Evolutionary conservation across 2,329 filamentous ascomycete species (phyloP), one percentile per base, ranked within the genome.

Genomic region (Fusarium clavum): DNA sequence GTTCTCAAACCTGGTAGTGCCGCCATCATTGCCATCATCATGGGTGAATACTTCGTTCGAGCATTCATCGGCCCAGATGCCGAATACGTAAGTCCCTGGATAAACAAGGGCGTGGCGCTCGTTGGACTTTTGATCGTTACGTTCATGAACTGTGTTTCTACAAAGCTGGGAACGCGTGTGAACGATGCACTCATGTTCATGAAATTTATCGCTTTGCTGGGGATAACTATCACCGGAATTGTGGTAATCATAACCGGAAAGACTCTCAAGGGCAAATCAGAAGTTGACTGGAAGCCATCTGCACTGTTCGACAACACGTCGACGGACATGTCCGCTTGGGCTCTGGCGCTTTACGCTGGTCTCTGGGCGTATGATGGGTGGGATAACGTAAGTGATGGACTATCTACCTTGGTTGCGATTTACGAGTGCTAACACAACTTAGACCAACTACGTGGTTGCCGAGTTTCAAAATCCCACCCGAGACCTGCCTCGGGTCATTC

Each of bases 331-430:
- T 97, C 92, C 48, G 91, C 90, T 72, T 98, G 94, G 92, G 96
- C 96, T 5, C 92, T 99, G 48, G 96, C 96, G 0, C 82, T 99
- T 48, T 99, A 99, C 79, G 95, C 94, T 18, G 96, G 96, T 11
- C 86, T 99, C 8, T 99, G 96, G 96, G 96, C 96, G 1, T 99
- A 96, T 81, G 96, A 99, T 78, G 96, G 96, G 30, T 99, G 96
- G 96, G 96, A 99, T 78, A 99, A 99, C 79, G 94, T 96, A 82
- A 83, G 91, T 85, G 45, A 27, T 25, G 9, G 29, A 11, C 4
- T 13, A 9, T 14, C 8, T 8, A n/a, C n/a, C 16, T n/a, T 22
- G 7, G 29, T 24, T 13, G 6, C 14, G 9, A 47, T 20, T 24
- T 18, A 40, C 32, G 30, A 47, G 16, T 12, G 32, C 65, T 70